Percentiles rank a stretch among this genome's conserved stretches.
Evolutionary conservation across 495 filamentous ascomycete genomes (phyloP).

Genomic region (Podospora pseudopauciseta): DNA sequence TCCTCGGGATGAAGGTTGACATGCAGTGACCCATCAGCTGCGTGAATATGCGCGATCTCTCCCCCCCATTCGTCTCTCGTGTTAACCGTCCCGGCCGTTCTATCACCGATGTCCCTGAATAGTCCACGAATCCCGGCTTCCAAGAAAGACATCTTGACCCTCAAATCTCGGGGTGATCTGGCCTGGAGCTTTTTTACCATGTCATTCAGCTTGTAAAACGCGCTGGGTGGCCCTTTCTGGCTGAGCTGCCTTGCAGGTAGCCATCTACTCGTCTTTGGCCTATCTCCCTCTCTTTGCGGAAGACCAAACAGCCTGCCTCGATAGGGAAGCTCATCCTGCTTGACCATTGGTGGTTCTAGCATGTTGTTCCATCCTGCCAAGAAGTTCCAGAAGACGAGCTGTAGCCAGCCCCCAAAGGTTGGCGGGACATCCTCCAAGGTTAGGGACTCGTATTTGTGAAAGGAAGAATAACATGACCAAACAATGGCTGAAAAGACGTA

Average conservation of each 20-base stretch:
- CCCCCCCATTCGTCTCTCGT: constrained; percentile 11
- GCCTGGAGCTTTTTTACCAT: not conserved
- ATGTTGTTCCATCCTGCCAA: not conserved
- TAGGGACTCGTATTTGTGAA: not conserved
- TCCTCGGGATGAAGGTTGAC: constrained; percentile 10
- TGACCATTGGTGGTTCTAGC: not conserved
- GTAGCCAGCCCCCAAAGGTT: not conserved
- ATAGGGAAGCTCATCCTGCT: not conserved
- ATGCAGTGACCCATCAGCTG: constrained; percentile 4
- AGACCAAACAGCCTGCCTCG: constrained; percentile 1
- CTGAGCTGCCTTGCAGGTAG: not conserved
- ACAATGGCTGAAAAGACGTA: not conserved
- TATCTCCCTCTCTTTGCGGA: not conserved
- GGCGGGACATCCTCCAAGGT: not conserved
- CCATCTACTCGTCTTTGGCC: not conserved
- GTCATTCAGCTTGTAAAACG: not conserved
- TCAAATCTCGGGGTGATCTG: not conserved
- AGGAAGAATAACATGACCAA: not conserved
- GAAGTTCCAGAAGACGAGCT: not conserved
- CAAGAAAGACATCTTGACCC: constrained; percentile 4
- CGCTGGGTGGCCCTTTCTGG: constrained; percentile 1
- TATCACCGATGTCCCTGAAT: constrained; percentile 2
- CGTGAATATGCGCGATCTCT: constrained; percentile 11
- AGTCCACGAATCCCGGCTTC: constrained; percentile 1
- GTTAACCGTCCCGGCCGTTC: constrained; percentile 1